phyloP scores from a whole-genome alignment of 805 yeast species.

The Metschnikowia reukaufii region DNA sequence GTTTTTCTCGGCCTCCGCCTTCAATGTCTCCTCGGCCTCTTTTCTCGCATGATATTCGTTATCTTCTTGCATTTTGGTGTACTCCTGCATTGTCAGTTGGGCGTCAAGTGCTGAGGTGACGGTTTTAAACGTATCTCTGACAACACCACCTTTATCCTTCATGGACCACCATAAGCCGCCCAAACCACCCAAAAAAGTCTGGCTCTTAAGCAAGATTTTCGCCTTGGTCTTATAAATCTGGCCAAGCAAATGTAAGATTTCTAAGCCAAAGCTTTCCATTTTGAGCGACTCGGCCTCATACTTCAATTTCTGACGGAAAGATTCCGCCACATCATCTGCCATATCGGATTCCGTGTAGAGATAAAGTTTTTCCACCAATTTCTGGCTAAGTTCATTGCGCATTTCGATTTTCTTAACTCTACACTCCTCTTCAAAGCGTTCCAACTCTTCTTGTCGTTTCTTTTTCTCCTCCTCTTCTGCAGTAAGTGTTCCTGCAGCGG shows the following conservation, averaged over 20 bases:
- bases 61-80: constrained; percentile 64
- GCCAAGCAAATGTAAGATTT: constrained; percentile 75
- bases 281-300: constrained; percentile 83
- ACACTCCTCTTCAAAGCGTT: constrained; percentile 76
- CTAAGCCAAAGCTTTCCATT: constrained; percentile 83
- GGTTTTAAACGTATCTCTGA: constrained; percentile 69
- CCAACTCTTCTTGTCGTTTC: constrained; percentile 51
- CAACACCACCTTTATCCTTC: constrained; percentile 72
- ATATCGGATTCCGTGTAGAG: constrained; percentile 45
- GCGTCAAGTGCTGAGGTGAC: constrained; percentile 77
- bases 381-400: constrained; percentile 59
- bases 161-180: constrained; percentile 70
- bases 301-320: constrained; percentile 62
- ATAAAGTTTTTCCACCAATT: constrained; percentile 48
- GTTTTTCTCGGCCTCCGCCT: constrained; percentile 26
- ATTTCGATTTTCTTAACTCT: constrained; percentile 62
- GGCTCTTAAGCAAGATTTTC: constrained; percentile 63
- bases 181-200: constrained; percentile 54
- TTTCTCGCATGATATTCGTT: constrained; percentile 43
- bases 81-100: constrained; percentile 72
- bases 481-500: constrained; percentile 17
- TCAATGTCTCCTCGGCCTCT: constrained; percentile 29
- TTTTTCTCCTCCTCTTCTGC: constrained; percentile 45
- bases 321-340: constrained; percentile 42
- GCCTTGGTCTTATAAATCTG: constrained; percentile 66